Percentiles rank a stretch among this genome's conserved stretches.
These are phyloP conservation scores for Yamadazyma ubonensis DNA, from an alignment of 805 yeast species.

Conservation along the genomic window DNA sequence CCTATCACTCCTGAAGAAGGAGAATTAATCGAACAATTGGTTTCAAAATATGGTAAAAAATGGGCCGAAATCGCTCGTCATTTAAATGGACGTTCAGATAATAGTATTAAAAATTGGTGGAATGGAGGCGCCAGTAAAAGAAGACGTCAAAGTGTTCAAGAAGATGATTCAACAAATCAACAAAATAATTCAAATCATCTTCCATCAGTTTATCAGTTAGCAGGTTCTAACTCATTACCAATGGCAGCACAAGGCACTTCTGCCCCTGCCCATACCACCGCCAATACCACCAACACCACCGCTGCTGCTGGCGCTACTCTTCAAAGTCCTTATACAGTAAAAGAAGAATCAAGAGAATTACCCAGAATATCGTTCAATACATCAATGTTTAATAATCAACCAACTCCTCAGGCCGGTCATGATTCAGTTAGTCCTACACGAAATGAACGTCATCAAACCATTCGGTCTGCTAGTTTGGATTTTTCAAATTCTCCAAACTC, in stretches of 20 bases:
- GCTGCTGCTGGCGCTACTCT: not conserved
- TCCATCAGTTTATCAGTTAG: slow-evolving; percentile 1
- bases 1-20: slow-evolving; percentile 90
- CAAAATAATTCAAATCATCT: too few relatives aligned
- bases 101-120: slow-evolving; percentile 95
- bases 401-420: slow-evolving; percentile 5
- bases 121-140: slow-evolving; percentile 89
- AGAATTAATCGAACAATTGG: slow-evolving; percentile 72
- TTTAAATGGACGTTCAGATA: slow-evolving; percentile 83
- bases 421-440: slow-evolving; percentile 9
- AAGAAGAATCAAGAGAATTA: slow-evolving; percentile 3
- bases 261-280: not conserved
- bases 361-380: slow-evolving; percentile 43
- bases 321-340: slow-evolving; percentile 4
- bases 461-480: slow-evolving; percentile 29
- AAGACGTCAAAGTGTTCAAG: slow-evolving; percentile 44
- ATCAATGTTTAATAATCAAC: slow-evolving; percentile 32
- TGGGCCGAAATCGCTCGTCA: slow-evolving; percentile 95
- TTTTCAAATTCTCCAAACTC: slow-evolving; percentile 15
- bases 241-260: too few relatives aligned
- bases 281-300: not conserved
- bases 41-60: slow-evolving; percentile 74
- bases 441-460: slow-evolving; percentile 3
- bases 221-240: slow-evolving; percentile 2
- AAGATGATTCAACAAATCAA: too few relatives aligned